These are phyloP conservation scores for Tuber melanosporum DNA, from an alignment of 495 filamentous ascomycete genomes.

Conservation along the genomic window DNA sequence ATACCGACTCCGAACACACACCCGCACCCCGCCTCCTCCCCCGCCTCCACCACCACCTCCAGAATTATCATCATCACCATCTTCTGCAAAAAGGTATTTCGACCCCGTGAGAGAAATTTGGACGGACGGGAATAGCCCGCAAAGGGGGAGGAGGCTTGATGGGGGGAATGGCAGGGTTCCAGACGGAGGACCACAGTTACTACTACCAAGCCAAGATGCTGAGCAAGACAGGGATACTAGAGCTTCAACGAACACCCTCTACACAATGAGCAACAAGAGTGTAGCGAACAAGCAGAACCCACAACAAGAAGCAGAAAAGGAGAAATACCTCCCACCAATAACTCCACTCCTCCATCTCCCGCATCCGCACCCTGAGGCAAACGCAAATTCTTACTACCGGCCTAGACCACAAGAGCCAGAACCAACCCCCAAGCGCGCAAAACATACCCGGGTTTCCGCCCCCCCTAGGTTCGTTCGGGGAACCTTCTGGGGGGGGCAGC, in stretches of 20 bases:
- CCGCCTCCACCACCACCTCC: background rate
- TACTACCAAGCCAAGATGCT: slow-evolving; percentile 2
- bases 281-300: background rate
- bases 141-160: background rate
- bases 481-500: background rate
- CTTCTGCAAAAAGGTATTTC: slow-evolving; percentile 22
- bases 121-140: slow-evolving; percentile 10
- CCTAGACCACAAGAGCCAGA: background rate
- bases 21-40: background rate
- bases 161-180: background rate
- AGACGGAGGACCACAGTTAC: background rate
- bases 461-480: background rate
- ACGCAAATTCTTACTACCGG: background rate
- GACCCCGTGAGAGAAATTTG: slow-evolving; percentile 33
- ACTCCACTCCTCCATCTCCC: background rate
- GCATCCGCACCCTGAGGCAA: background rate
- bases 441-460: background rate
- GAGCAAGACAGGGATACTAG: slow-evolving; percentile 5
- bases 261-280: background rate
- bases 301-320: background rate
- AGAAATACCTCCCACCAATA: background rate
- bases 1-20: background rate
- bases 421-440: background rate
- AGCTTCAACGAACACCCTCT: background rate
- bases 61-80: background rate